Percentiles rank a stretch among this genome's conserved stretches.
These are phyloP conservation scores for Crithidia bombi DNA, from an alignment of 208 protist species.

Conservation along the genomic window DNA sequence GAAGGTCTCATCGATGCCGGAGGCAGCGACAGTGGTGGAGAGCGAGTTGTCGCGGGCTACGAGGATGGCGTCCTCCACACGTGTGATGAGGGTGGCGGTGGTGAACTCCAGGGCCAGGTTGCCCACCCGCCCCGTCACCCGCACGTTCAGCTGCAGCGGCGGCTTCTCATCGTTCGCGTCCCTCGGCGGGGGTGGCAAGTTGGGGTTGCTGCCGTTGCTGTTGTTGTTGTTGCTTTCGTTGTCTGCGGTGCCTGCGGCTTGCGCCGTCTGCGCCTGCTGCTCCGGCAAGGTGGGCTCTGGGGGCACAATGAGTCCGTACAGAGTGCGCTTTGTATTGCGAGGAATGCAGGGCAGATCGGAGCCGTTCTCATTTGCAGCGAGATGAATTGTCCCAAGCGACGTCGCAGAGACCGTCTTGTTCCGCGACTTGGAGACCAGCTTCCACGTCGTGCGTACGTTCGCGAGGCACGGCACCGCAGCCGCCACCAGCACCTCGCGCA, in stretches of 20 bases:
- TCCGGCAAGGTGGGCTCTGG: neutral
- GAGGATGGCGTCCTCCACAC: neutral
- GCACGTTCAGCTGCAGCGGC: slow-evolving; percentile 32
- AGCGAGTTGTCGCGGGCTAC: neutral
- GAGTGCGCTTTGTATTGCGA: slow-evolving; percentile 34
- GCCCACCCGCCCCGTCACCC: slow-evolving; percentile 55
- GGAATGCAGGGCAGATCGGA: slow-evolving; percentile 35
- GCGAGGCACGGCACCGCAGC: slow-evolving; percentile 66
- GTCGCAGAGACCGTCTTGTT: neutral
- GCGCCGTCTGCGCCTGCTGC: neutral
- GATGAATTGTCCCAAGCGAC: neutral
- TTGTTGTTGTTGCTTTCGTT: neutral
- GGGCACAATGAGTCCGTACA: slow-evolving; percentile 26
- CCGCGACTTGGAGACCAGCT: slow-evolving; percentile 31
- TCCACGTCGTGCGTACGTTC: slow-evolving; percentile 34
- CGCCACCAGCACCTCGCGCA: slow-evolving; percentile 42
- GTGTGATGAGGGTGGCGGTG: slow-evolving; percentile 28
- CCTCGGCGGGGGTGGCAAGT: neutral
- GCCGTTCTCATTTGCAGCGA: slow-evolving; percentile 19
- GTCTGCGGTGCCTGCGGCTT: neutral
- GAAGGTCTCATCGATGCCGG: neutral
- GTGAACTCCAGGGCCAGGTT: slow-evolving; percentile 60
- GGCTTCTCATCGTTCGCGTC: neutral
- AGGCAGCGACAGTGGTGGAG: neutral
- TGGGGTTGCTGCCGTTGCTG: neutral